phyloP scores from a whole-genome alignment of 345 rosid species.

The Chamaenerion angustifolium region DNA sequence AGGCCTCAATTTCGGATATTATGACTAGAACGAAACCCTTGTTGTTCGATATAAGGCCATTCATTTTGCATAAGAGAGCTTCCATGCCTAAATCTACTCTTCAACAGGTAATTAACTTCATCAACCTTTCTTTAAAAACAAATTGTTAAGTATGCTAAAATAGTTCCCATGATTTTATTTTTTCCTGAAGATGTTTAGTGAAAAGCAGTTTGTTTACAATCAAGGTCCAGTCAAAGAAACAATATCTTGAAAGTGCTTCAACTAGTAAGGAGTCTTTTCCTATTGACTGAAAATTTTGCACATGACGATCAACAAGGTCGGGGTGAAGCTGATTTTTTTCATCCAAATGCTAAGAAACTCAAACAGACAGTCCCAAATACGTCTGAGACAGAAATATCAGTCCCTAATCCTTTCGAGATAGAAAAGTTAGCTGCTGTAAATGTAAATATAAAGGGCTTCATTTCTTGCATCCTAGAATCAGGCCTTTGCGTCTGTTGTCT shows the following conservation, averaged over 20 bases:
- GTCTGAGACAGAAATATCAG: too few relatives aligned
- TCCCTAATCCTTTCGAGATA: too few relatives aligned
- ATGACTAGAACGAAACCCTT: constrained; percentile 20
- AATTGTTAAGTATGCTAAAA: constrained; percentile 28
- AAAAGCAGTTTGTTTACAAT: too few relatives aligned
- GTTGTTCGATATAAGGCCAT: constrained; percentile 35
- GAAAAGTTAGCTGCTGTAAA: too few relatives aligned
- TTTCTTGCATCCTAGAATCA: too few relatives aligned
- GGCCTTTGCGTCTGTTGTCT: too few relatives aligned
- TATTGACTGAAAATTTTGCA: too few relatives aligned
- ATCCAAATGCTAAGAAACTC: constrained; percentile 14
- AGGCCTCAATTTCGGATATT: constrained; percentile 20
- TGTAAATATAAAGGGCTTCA: too few relatives aligned
- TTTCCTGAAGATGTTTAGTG: too few relatives aligned
- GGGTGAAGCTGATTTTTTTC: constrained; percentile 7
- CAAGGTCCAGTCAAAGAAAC: too few relatives aligned
- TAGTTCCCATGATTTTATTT: too few relatives aligned
- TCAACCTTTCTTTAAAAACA: constrained; percentile 1
- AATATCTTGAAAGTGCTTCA: not conserved
- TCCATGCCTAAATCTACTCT: constrained; percentile 31
- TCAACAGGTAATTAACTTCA: constrained; percentile 21
- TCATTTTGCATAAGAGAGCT: constrained; percentile 39
- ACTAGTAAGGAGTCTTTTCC: not conserved
- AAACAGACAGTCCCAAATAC: too few relatives aligned
- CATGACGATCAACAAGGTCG: constrained; percentile 6